Percentiles rank a stretch among this genome's conserved stretches.
Evolutionary conservation across 306 rosid genomes (phyloP).

Genomic region (Cucumis cinereus): DNA sequence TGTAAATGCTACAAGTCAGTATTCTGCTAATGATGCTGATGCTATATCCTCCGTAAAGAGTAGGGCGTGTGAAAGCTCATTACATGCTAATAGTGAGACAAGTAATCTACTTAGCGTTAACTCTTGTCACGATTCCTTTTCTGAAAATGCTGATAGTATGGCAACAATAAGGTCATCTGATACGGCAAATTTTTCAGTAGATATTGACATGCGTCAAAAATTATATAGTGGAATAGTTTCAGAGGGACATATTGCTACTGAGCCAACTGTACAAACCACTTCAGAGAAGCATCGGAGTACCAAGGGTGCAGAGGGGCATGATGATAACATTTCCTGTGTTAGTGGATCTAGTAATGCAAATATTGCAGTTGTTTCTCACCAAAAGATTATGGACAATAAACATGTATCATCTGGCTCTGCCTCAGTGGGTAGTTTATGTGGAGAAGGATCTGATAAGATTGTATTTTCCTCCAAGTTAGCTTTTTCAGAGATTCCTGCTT

Average conservation of each 20-base stretch:
- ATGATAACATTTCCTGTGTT: slow-evolving; percentile 42
- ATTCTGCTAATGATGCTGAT: slow-evolving; percentile 38
- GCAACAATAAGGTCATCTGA: slow-evolving; percentile 21
- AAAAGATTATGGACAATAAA: slow-evolving; percentile 23
- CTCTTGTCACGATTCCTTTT: slow-evolving; percentile 46
- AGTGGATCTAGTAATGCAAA: slow-evolving; percentile 43
- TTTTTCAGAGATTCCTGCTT: slow-evolving; percentile 23
- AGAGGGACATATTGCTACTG: slow-evolving; percentile 15
- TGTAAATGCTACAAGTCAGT: slow-evolving; percentile 31
- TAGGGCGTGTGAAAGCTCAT: slow-evolving; percentile 40
- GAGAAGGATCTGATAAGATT: slow-evolving; percentile 32
- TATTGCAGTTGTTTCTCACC: slow-evolving; percentile 20
- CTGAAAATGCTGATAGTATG: slow-evolving; percentile 63
- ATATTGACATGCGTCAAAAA: slow-evolving; percentile 12
- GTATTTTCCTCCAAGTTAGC: slow-evolving; percentile 23
- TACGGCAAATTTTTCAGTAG: slow-evolving; percentile 12
- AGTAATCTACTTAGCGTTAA: slow-evolving; percentile 36
- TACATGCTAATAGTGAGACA: slow-evolving; percentile 45
- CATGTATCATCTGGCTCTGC: slow-evolving; percentile 26
- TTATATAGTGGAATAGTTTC: slow-evolving; percentile 5
- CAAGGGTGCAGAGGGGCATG: slow-evolving; percentile 41
- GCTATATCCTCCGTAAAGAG: slow-evolving; percentile 33
- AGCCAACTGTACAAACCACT: slow-evolving; percentile 10
- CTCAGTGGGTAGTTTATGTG: slow-evolving; percentile 37
- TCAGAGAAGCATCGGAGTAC: slow-evolving; percentile 22